Evolutionary conservation across 139 green algal genomes (phyloP).

Genomic region (Pleodorina starrii): DNA sequence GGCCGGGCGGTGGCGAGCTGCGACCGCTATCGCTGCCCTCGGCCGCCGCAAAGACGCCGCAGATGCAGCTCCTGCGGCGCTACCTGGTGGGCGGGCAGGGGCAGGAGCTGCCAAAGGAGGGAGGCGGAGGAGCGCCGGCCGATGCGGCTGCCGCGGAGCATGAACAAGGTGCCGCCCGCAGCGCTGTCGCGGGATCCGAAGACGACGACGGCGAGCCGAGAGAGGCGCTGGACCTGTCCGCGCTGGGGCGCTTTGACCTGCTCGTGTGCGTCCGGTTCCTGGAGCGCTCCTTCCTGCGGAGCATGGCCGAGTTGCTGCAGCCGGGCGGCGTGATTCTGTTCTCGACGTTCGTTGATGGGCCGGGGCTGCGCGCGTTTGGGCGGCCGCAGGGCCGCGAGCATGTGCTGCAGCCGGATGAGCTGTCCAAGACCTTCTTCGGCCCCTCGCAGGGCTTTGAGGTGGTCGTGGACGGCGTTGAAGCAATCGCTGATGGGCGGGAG

Average conservation of each 20-base stretch:
- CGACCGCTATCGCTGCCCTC: not conserved
- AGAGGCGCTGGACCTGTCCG: not conserved
- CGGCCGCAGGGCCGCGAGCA: slow-evolving; percentile 54
- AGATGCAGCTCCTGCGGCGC: not conserved
- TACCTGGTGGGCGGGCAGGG: slow-evolving; percentile 6
- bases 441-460: slow-evolving; percentile 58
- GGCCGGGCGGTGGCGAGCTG: not conserved
- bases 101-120: too few species aligned
- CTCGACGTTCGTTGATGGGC: slow-evolving; percentile 63
- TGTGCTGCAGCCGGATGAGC: slow-evolving; percentile 60
- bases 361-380: slow-evolving; percentile 54
- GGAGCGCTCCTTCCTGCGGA: slow-evolving; percentile 48
- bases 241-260: slow-evolving; percentile 48
- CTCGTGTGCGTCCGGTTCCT: slow-evolving; percentile 62
- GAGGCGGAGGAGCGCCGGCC: too few species aligned
- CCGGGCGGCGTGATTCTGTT: slow-evolving; percentile 60
- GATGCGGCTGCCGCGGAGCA: too few species aligned
- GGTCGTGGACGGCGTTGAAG: slow-evolving; percentile 38
- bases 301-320: slow-evolving; percentile 28
- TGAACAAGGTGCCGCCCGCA: too few species aligned
- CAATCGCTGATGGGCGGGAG: slow-evolving; percentile 43
- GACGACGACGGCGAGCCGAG: not conserved
- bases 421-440: slow-evolving; percentile 49
- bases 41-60: not conserved
- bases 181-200: too few species aligned